Evolutionary conservation across 108 stramenopile species (phyloP).

Genomic region (Skeletonema costatum): DNA sequence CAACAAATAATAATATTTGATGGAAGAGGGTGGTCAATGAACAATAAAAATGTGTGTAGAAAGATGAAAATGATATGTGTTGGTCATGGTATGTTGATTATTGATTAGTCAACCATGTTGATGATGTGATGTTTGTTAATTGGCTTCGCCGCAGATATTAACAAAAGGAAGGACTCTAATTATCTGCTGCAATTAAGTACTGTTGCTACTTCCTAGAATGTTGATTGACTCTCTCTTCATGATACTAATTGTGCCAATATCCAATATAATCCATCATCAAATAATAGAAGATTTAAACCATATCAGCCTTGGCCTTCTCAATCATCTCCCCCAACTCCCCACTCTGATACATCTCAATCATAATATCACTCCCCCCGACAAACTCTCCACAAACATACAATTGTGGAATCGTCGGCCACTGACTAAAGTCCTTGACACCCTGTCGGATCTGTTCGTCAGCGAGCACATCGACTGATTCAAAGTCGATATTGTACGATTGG

Average conservation of each 20-base stretch:
- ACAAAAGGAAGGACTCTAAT: neutral
- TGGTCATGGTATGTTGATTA: neutral
- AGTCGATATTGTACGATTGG: slow-evolving; percentile 76
- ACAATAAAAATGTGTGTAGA: neutral
- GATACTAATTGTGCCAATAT: too few relatives aligned
- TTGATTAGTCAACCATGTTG: neutral
- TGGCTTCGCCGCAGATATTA: too few relatives aligned
- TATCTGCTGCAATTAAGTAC: neutral
- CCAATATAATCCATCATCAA: neutral
- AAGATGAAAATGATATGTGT: neutral
- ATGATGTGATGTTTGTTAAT: too few relatives aligned
- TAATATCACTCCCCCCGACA: slow-evolving; percentile 97
- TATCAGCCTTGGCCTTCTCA: slow-evolving; percentile 55
- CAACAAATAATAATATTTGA: neutral
- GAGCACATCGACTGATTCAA: slow-evolving; percentile 78
- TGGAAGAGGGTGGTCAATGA: neutral
- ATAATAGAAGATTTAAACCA: slow-evolving; percentile 21
- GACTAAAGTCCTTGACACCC: slow-evolving; percentile 81
- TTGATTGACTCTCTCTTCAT: too few relatives aligned
- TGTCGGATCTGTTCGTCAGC: slow-evolving; percentile 73
- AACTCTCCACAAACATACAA: slow-evolving; percentile 98
- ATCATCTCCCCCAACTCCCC: slow-evolving; percentile 81
- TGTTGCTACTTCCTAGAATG: neutral
- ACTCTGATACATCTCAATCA: slow-evolving; percentile 85
- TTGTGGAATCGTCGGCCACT: slow-evolving; percentile 99